Percentiles rank a stretch among this genome's conserved stretches.
These are phyloP conservation scores for Venturia asperata DNA, from an alignment of 2,329 filamentous ascomycete genomes.

Conservation along the genomic window DNA sequence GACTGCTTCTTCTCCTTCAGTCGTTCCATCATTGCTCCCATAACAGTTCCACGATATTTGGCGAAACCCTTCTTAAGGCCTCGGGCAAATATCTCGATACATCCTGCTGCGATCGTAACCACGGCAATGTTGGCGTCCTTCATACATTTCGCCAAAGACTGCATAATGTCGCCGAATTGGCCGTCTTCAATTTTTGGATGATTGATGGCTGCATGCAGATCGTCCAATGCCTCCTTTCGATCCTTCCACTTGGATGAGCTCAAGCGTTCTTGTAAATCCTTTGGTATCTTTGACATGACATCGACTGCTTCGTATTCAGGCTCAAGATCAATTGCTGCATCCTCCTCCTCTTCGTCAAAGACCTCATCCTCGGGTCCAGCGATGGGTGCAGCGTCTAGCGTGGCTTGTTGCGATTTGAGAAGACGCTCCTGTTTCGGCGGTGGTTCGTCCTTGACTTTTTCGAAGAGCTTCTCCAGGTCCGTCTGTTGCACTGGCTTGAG, in stretches of 20 bases:
- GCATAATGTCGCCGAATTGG: conserved; percentile 75
- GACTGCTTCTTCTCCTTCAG: conserved; percentile 94
- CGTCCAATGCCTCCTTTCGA: conserved; percentile 87
- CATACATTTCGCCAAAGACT: conserved; percentile 89
- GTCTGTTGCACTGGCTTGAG: conserved; percentile 92
- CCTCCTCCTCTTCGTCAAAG: conserved; percentile 52
- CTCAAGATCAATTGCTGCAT: conserved; percentile 63
- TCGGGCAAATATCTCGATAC: conserved; percentile 81
- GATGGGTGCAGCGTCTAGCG: conserved; percentile 55
- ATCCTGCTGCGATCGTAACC: conserved; percentile 86
- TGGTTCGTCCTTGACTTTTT: conserved; percentile 82
- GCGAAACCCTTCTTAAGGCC: conserved; percentile 71
- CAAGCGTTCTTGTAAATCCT: conserved; percentile 74
- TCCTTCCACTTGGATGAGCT: conserved; percentile 98
- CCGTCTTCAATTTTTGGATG: conserved; percentile 88
- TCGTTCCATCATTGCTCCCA: conserved; percentile 87
- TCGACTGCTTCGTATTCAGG: conserved; percentile 72
- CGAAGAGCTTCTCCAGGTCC: conserved; percentile 89
- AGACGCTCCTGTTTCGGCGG: conserved; percentile 84
- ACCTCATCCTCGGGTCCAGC: conserved; percentile 37
- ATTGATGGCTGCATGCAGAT: conserved; percentile 66
- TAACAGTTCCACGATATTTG: conserved; percentile 73
- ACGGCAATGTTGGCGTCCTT: conserved; percentile 97
- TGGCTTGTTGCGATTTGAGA: conserved; percentile 79
- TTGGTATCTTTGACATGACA: conserved; percentile 71